These are phyloP conservation scores for Aspergillus cavernicola DNA, from an alignment of 495 filamentous ascomycete species.

Conservation along the genomic window DNA sequence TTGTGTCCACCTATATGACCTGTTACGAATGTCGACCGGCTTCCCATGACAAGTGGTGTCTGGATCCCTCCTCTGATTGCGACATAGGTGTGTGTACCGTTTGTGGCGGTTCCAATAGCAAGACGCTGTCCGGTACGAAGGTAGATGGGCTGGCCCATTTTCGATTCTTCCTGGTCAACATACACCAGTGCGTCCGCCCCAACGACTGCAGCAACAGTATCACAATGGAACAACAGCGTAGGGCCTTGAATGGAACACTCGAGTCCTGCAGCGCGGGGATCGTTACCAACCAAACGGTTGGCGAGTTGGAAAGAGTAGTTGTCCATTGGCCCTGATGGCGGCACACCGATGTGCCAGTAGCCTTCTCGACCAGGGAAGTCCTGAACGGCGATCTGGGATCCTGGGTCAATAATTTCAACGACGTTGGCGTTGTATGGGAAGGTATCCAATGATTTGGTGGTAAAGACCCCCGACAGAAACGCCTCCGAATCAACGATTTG, in stretches of 20 bases:
- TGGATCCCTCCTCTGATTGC: conserved; percentile 53
- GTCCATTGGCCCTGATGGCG: conserved; percentile 52
- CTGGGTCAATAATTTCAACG: conserved; percentile 51
- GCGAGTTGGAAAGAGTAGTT: conserved; percentile 28
- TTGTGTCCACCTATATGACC: conserved; percentile 53
- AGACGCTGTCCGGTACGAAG: conserved; percentile 48
- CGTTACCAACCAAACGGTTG: conserved; percentile 56
- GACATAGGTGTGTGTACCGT: conserved; percentile 52
- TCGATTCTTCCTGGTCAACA: conserved; percentile 38
- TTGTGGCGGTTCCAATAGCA: conserved; percentile 48
- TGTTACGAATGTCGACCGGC: conserved; percentile 52
- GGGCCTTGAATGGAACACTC: conserved; percentile 57
- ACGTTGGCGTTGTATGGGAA: conserved; percentile 49
- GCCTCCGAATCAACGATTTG: conserved; percentile 36
- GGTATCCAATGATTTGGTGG: conserved; percentile 47
- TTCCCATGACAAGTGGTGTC: conserved; percentile 53
- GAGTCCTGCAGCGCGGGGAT: conserved; percentile 44
- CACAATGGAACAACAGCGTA: conserved; percentile 47
- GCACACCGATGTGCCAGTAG: conserved; percentile 44
- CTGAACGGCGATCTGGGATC: conserved; percentile 53
- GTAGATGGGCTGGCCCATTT: conserved; percentile 51
- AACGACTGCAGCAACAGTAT: conserved; percentile 47
- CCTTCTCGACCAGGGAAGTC: conserved; percentile 52
- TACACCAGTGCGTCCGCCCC: conserved; percentile 46
- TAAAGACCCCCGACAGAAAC: conserved; percentile 44